Percentiles rank a stretch among this genome's conserved stretches.
phyloP scores from a whole-genome alignment of 2,329 filamentous ascomycete species.

The Phaeosphaeria sp. region DNA sequence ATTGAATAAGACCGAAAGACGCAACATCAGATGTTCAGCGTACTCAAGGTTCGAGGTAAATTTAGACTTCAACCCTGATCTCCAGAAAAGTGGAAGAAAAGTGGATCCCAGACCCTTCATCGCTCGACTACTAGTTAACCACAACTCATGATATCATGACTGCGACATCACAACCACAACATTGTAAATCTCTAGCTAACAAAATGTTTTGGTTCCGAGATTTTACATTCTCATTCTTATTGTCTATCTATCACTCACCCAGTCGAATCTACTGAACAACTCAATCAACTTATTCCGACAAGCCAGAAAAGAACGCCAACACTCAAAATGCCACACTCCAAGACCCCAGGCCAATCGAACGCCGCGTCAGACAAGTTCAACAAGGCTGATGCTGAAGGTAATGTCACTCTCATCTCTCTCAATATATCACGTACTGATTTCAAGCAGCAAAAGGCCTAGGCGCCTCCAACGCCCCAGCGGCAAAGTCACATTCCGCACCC shows the following conservation, averaged over 20 bases:
- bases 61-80: not conserved
- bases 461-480: slow-evolving; percentile 22
- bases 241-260: too few relatives aligned
- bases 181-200: too few relatives aligned
- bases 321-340: slow-evolving; percentile 22
- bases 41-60: too few relatives aligned
- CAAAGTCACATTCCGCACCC: slow-evolving; percentile 16
- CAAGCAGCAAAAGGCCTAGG: slow-evolving; percentile 23
- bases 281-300: too few relatives aligned
- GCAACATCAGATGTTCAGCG: too few relatives aligned
- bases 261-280: too few relatives aligned
- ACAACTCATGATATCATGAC: not conserved
- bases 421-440: not conserved
- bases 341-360: slow-evolving; percentile 25
- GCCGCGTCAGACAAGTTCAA: slow-evolving; percentile 26
- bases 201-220: too few relatives aligned
- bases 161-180: not conserved
- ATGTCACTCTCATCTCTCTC: not conserved
- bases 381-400: slow-evolving; percentile 24
- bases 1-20: too few relatives aligned
- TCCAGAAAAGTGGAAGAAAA: not conserved
- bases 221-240: too few relatives aligned
- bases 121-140: not conserved
- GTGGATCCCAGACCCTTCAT: not conserved
- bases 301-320: not conserved